A percentile compares a stretch with the other conserved stretches of the same genome.
These are phyloP conservation scores for Porcisia deanei DNA, from an alignment of 208 protist genomes.

Conservation along the genomic window DNA sequence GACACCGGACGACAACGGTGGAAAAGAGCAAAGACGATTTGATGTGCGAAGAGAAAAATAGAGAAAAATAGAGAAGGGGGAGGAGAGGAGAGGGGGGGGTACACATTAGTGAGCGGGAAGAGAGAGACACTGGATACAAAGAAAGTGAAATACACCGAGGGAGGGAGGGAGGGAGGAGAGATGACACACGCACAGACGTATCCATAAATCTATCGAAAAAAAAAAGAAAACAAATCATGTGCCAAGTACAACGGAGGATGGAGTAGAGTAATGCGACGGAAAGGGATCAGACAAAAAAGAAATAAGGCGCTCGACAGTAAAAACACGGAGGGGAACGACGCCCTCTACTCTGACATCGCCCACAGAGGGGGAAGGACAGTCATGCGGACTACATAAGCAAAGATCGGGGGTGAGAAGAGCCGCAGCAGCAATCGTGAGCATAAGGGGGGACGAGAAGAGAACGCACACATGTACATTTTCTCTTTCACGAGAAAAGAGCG, in stretches of 20 bases:
- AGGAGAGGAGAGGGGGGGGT: neutral
- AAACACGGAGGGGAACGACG: neutral
- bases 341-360: neutral
- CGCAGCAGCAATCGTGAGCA: neutral
- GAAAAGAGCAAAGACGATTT: neutral
- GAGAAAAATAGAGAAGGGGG: neutral
- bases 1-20: neutral
- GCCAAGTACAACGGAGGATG: neutral
- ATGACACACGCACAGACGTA: too few species aligned
- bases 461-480: neutral
- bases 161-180: neutral
- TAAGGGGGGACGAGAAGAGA: neutral
- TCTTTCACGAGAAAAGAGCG: neutral
- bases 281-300: neutral
- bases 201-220: neutral
- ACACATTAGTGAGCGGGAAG: neutral
- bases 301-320: neutral
- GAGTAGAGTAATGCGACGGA: too few species aligned
- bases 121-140: neutral
- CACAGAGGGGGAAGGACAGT: neutral
- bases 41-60: neutral
- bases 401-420: neutral
- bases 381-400: constrained; percentile 2
- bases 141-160: neutral
- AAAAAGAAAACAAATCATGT: neutral